Evolutionary conservation across 805 yeast species (phyloP).

Genomic region (Yamadazyma sp.): DNA sequence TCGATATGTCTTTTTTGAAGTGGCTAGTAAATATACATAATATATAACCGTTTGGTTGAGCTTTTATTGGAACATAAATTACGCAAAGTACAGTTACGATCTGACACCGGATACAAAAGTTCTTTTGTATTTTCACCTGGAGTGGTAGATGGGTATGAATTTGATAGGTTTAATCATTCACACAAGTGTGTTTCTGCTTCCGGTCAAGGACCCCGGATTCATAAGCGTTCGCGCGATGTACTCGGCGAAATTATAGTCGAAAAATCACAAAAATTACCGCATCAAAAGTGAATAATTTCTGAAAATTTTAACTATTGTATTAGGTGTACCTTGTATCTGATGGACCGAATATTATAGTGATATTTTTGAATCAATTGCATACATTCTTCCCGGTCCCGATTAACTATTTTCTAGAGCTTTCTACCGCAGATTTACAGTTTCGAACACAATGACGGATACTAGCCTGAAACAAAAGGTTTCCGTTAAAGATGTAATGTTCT

Average conservation of each 20-base stretch:
- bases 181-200: neutral
- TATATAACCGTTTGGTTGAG: no score
- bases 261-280: slow-evolving; percentile 3
- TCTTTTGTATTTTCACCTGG: no score
- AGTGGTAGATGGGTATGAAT: no score
- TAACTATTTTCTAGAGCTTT: no score
- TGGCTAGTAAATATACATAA: no score
- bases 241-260: slow-evolving; percentile 2
- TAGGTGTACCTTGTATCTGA: slow-evolving; percentile 1
- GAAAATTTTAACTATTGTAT: slow-evolving; percentile 6
- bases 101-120: no score
- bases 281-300: slow-evolving; percentile 5
- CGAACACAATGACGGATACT: slow-evolving; percentile 1
- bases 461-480: slow-evolving; percentile 23
- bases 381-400: neutral
- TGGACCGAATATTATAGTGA: slow-evolving; percentile 6
- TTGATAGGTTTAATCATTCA: no score
- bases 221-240: slow-evolving; percentile 1
- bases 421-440: neutral
- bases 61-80: no score
- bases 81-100: no score
- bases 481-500: slow-evolving; percentile 61
- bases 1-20: no score
- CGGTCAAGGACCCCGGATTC: neutral
- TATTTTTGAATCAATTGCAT: slow-evolving; percentile 1